Evolutionary conservation across 306 rosid genomes (phyloP).

Genomic region (Quercus ilex): DNA sequence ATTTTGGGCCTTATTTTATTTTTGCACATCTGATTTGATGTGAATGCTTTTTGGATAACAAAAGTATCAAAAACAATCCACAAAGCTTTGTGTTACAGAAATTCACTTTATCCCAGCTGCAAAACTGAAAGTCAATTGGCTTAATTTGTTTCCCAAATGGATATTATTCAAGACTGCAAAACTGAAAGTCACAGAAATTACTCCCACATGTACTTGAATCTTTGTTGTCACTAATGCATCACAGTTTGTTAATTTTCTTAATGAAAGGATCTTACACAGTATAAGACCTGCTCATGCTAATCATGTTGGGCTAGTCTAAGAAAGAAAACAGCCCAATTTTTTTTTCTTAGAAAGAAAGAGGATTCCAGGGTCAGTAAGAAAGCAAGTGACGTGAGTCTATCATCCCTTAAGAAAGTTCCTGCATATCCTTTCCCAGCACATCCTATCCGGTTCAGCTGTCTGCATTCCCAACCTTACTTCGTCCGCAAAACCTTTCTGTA

Average conservation of each 20-base stretch:
- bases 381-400: not conserved
- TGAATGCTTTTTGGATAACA: too few species aligned
- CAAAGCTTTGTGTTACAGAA: not conserved
- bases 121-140: not conserved
- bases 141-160: not conserved
- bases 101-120: not conserved
- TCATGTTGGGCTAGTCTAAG: not conserved
- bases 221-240: not conserved
- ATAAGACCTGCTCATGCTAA: not conserved
- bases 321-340: not conserved
- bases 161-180: not conserved
- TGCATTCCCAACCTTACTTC: slow-evolving; percentile 39
- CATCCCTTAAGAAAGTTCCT: slow-evolving; percentile 51
- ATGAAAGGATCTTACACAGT: not conserved
- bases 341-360: not conserved
- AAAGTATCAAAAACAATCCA: not conserved
- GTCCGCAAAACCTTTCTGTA: slow-evolving; percentile 50
- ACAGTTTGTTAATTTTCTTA: not conserved
- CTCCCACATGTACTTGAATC: not conserved
- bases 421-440: slow-evolving; percentile 53
- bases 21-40: too few species aligned
- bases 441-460: slow-evolving; percentile 49
- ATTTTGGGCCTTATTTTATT: too few species aligned
- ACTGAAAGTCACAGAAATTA: not conserved
- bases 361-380: not conserved